Percentiles rank a stretch among this genome's conserved stretches.
Conservation (phyloP, 2,329 filamentous ascomycete species). For the Cladobotryum protrusum region DNA sequence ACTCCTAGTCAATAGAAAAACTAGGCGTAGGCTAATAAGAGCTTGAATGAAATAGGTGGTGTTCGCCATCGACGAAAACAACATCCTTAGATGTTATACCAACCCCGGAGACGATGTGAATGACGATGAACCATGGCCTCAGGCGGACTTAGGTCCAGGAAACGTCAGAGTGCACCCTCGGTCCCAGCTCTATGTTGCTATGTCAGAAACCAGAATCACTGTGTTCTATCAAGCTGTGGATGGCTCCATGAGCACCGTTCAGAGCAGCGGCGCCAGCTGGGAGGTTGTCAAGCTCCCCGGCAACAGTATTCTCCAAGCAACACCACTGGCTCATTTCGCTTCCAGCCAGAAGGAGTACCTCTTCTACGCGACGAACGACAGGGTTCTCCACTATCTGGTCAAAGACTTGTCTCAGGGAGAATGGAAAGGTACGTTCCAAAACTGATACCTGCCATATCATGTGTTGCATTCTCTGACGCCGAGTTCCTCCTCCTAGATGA, state of each 20-base stretch:
- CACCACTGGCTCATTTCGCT: background rate
- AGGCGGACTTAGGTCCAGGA: background rate
- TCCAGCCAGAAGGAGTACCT: background rate
- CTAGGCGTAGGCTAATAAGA: too few relatives aligned
- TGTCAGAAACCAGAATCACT: background rate
- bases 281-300: background rate
- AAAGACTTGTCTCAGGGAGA: background rate
- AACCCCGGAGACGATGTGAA: background rate
- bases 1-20: background rate
- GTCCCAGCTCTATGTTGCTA: background rate
- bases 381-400: background rate
- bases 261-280: background rate
- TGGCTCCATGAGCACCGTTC: background rate
- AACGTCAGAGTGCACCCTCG: background rate
- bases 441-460: background rate
- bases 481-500: background rate
- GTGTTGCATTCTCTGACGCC: too few relatives aligned
- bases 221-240: background rate
- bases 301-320: background rate
- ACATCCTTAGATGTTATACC: background rate
- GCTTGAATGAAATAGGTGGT: background rate
- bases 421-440: conserved; percentile 4
- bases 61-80: background rate
- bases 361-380: background rate
- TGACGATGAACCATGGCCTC: background rate